Evolutionary conservation across 2,329 filamentous ascomycete genomes (phyloP).

Genomic region (Moelleriella libera): DNA sequence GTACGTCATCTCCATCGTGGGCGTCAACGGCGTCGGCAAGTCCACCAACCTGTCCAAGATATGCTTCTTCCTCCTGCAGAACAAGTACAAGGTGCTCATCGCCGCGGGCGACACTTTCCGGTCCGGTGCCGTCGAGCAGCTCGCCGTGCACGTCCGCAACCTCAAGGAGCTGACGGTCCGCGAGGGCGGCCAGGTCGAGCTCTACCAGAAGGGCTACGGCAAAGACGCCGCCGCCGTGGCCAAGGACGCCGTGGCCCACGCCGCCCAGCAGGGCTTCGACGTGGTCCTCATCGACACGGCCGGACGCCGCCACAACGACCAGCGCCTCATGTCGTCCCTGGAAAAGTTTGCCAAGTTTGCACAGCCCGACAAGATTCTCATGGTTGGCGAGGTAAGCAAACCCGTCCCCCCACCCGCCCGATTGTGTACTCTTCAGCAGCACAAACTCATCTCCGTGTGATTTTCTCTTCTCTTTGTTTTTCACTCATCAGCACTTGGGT

Average conservation of each 20-base stretch:
- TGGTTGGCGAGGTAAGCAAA: constrained; percentile 53
- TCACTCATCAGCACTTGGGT: no score
- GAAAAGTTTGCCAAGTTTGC: constrained; percentile 97
- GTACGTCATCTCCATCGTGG: constrained; percentile 96
- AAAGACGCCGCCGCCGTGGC: constrained; percentile 95
- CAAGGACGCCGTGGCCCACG: constrained; percentile 79
- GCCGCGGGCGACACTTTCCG: constrained; percentile 95
- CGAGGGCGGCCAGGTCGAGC: constrained; percentile 72
- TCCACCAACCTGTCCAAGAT: constrained; percentile 97
- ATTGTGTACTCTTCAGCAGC: no score
- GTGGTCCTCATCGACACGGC: constrained; percentile 97
- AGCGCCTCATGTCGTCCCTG: constrained; percentile 86
- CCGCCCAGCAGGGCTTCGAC: constrained; percentile 62
- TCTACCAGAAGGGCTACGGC: constrained; percentile 95
- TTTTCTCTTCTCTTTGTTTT: no score
- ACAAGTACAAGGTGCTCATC: constrained; percentile 89
- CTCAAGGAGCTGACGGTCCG: constrained; percentile 75
- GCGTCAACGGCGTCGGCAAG: constrained; percentile 96
- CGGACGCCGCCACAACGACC: constrained; percentile 87
- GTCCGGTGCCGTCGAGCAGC: constrained; percentile 90
- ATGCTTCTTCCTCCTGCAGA: constrained; percentile 93
- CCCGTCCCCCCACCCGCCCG: not conserved
- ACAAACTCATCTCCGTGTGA: no score
- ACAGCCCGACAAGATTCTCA: constrained; percentile 93
- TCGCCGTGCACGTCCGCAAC: constrained; percentile 89